Conservation (phyloP, 1,284 basidiomycete genomes). For the Papiliotrema flavescens region DNA sequence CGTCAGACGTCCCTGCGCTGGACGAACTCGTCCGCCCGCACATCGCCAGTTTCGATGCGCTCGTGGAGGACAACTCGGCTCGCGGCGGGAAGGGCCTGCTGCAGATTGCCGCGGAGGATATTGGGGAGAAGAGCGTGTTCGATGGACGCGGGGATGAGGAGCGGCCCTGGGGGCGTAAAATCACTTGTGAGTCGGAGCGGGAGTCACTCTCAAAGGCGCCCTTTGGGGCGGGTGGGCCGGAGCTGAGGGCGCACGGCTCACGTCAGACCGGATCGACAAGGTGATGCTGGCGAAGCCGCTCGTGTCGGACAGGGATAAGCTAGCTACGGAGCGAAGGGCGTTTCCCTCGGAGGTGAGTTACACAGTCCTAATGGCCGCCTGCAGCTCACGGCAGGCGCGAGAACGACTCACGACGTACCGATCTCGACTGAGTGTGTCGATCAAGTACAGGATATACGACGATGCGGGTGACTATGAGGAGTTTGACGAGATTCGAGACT, state of each 20-base stretch:
- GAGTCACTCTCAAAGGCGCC: too few species aligned
- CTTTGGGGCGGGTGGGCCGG: background rate
- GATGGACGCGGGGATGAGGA: slow-evolving; percentile 69
- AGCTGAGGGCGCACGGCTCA: background rate
- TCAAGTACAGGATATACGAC: slow-evolving; percentile 79
- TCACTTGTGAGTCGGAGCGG: slow-evolving; percentile 75
- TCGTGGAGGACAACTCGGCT: slow-evolving; percentile 77
- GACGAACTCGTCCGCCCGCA: slow-evolving; percentile 93
- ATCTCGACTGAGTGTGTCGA: slow-evolving; percentile 82
- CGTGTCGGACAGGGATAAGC: slow-evolving; percentile 78
- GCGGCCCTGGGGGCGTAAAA: slow-evolving; percentile 69
- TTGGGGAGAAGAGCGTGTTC: slow-evolving; percentile 87
- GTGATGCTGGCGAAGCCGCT: slow-evolving; percentile 81
- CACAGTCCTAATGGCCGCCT: background rate
- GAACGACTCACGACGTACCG: slow-evolving; percentile 90
- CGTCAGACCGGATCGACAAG: slow-evolving; percentile 81
- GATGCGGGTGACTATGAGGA: slow-evolving; percentile 52
- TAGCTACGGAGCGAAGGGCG: slow-evolving; percentile 69
- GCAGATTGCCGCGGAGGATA: slow-evolving; percentile 73
- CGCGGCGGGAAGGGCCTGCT: slow-evolving; percentile 72
- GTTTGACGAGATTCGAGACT: slow-evolving; percentile 75
- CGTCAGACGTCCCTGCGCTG: slow-evolving; percentile 72
- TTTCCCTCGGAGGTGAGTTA: slow-evolving; percentile 79
- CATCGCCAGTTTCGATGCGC: slow-evolving; percentile 92
- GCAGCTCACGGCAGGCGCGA: slow-evolving; percentile 61